Evolutionary conservation across 192 early-diverging fungal genomes (phyloP).

Genomic region (Dissophora ornata): DNA sequence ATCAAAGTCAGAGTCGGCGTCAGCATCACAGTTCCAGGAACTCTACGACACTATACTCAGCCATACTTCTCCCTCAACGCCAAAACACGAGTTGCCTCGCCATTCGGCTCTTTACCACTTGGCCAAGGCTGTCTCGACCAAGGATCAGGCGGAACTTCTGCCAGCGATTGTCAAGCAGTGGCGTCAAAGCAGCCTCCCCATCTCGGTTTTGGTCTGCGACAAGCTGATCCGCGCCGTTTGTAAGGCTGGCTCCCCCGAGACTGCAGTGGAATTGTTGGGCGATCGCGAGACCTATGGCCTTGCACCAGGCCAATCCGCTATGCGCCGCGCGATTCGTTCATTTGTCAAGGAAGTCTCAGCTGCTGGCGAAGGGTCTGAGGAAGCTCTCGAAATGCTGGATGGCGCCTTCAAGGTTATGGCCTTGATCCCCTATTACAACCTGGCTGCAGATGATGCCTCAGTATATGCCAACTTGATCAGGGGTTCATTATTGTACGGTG

Average conservation of each 20-base stretch:
- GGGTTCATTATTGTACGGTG: constrained; percentile 40
- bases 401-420: constrained; percentile 51
- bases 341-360: constrained; percentile 33
- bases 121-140: constrained; percentile 10
- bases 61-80: constrained; percentile 13
- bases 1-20: background rate
- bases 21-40: constrained; percentile 41
- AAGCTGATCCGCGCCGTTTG: constrained; percentile 33
- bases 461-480: constrained; percentile 40
- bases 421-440: constrained; percentile 48
- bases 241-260: constrained; percentile 35
- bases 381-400: constrained; percentile 35
- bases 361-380: constrained; percentile 19
- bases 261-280: constrained; percentile 40
- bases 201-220: constrained; percentile 19
- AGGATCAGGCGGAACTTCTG: constrained; percentile 22
- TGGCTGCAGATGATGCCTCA: constrained; percentile 37
- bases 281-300: constrained; percentile 38
- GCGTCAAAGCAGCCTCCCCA: constrained; percentile 21
- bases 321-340: constrained; percentile 42
- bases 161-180: constrained; percentile 34
- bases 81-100: constrained; percentile 27
- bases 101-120: constrained; percentile 32
- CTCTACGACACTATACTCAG: constrained; percentile 22
- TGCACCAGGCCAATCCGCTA: constrained; percentile 26